Evolutionary conservation across 352 stramenopile species (phyloP), one percentile per base, ranked within the genome.

Genomic region (Phytophthora lateralis): DNA sequence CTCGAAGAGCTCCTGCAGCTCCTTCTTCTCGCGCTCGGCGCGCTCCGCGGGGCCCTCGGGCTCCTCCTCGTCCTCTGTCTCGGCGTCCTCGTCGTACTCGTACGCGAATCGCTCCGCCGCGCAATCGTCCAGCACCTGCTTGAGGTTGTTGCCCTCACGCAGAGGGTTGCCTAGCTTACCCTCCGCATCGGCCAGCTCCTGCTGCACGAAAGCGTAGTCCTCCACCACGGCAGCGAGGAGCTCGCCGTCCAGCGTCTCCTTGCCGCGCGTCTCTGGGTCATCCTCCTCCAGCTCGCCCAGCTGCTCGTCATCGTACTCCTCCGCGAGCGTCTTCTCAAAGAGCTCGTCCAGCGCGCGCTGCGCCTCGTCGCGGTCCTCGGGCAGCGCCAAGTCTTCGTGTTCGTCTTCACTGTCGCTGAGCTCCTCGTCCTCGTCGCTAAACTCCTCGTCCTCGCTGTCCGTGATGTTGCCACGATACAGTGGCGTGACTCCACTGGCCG

Each of bases 281-380:
- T 89, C 75, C 17, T 93, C 85, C 26, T 93, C 85, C 14, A 93
- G 63, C 48, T 93, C 85, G 27, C 85, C 85, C 4, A 93, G 64
- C 47, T 89, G 71, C 47, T 94, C 85, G 34, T 91, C 82, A 32
- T 91, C 83, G 59, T 94, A 91, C 50, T 97, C 86, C 63, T 96
- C 87, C 2, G 72, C 76, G 26, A 95, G 52, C 30, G 86, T 85
- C 62, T 90, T 90, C 50, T 96, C 79, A 32, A 98, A 97, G 9
- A 90, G 70, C 46, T 95, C 90, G 41, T 98, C 92, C 37, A 97
- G 77, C 38, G 75, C 78, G 29, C 95, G 80, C 61, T 97, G 82
- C 30, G 89, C 71, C 20, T 97, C 88, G n/a, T 84, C 80, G 10
- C 82, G 69, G 27, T 75, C 62, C 4, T 73, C 74, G 3, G 71